Evolutionary conservation across 257 asterid species (phyloP).

Genomic region (Solanum pinnatisectum): DNA sequence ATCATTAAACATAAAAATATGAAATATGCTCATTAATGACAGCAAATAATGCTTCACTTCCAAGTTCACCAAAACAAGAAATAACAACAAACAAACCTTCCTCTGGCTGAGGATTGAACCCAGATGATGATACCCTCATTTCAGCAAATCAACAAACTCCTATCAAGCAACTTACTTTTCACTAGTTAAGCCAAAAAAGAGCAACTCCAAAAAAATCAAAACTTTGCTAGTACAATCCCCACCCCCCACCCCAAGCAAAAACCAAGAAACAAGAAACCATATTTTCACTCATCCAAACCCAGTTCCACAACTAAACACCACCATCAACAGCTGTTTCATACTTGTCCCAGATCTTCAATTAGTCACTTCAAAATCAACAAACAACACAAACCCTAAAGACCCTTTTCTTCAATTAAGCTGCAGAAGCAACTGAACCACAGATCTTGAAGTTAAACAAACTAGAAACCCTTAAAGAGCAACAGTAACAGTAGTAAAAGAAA

Average conservation of each 20-base stretch:
- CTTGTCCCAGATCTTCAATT: conserved; percentile 20
- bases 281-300: conserved; percentile 47
- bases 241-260: conserved; percentile 28
- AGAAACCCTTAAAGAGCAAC: conserved; percentile 26
- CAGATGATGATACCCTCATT: conserved; percentile 74
- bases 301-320: conserved; percentile 19
- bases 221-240: conserved; percentile 1
- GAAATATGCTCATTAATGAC: not conserved
- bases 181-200: conserved; percentile 3
- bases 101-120: conserved; percentile 56
- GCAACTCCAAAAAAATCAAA: not conserved
- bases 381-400: conserved; percentile 3
- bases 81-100: conserved; percentile 38
- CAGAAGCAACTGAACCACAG: conserved; percentile 23
- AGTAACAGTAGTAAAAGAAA: conserved; percentile 30
- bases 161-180: not conserved
- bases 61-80: not conserved
- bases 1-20: not conserved
- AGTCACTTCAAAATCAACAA: not conserved
- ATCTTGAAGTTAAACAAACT: conserved; percentile 38
- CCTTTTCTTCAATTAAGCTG: not conserved
- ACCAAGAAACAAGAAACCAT: conserved; percentile 18
- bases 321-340: conserved; percentile 12
- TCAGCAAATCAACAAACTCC: conserved; percentile 17
- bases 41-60: not conserved